A percentile compares a stretch with the other conserved stretches of the same genome.
Conservation (phyloP, 352 stramenopile genomes). For the Hyaloperonospora arabidopsidis region DNA sequence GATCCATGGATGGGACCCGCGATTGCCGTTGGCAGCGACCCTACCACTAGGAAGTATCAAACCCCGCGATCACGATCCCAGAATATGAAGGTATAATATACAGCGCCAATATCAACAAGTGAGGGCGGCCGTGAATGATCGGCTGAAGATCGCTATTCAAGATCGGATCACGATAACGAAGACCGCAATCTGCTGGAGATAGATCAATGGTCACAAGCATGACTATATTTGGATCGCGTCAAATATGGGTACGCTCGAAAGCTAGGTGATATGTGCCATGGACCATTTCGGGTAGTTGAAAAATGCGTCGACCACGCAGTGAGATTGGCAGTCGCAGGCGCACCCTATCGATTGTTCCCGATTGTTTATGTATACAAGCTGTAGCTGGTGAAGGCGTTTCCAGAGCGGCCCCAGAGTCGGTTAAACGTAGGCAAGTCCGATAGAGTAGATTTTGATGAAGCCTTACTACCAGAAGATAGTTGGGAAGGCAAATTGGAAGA, state of each 20-base stretch:
- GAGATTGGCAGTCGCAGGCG: background rate
- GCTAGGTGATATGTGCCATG: background rate
- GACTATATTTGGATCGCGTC: background rate
- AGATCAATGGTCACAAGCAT: background rate
- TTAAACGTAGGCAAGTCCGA: background rate
- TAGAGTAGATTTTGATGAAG: conserved; percentile 18
- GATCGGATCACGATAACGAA: no score
- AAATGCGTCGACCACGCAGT: background rate
- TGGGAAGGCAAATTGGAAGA: background rate
- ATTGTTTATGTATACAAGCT: background rate
- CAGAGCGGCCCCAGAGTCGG: background rate
- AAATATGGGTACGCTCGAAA: background rate
- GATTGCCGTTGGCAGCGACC: conserved; percentile 10
- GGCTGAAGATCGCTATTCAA: no score
- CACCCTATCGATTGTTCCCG: background rate
- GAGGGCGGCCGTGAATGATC: no score
- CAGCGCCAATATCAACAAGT: no score
- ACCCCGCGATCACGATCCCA: background rate
- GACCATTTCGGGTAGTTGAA: no score
- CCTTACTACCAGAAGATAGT: conserved; percentile 16
- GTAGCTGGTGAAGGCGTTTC: background rate
- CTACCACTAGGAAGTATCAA: conserved; percentile 3
- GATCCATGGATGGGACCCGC: conserved; percentile 6
- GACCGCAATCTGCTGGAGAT: background rate
- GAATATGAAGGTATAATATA: background rate